These are phyloP conservation scores for Talaromyces sp. DNA, from an alignment of 2,329 filamentous ascomycete species.

Conservation along the genomic window DNA sequence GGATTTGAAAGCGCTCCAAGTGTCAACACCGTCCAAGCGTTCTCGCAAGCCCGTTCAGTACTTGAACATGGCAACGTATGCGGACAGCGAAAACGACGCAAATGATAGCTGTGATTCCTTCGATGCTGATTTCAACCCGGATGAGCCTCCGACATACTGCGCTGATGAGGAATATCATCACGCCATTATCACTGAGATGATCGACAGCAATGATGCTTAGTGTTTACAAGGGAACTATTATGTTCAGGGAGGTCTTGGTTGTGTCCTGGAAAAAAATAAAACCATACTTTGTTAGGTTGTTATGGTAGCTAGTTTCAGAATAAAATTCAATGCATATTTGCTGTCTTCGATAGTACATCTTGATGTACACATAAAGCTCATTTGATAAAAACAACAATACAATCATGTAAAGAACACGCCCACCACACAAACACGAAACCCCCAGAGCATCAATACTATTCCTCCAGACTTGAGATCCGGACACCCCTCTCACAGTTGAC, in stretches of 20 bases:
- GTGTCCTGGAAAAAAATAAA: not conserved
- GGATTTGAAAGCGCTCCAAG: not conserved
- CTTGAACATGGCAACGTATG: not conserved
- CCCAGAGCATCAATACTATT: not conserved
- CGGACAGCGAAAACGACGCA: not conserved
- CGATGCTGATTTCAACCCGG: slow-evolving; percentile 4
- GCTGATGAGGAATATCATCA: not conserved
- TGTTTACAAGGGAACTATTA: not conserved
- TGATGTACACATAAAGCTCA: not conserved
- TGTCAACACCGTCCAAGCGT: slow-evolving; percentile 3
- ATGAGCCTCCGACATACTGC: not conserved
- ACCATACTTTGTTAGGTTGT: not conserved
- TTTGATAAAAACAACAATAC: not conserved
- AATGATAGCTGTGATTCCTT: not conserved
- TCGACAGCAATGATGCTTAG: not conserved
- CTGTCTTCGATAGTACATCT: not conserved
- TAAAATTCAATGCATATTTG: not conserved
- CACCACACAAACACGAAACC: too few relatives aligned
- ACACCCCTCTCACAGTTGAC: too few relatives aligned
- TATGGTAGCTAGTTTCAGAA: not conserved
- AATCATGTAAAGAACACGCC: not conserved
- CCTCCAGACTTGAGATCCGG: too few relatives aligned
- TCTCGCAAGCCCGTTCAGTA: not conserved
- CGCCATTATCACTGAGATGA: not conserved
- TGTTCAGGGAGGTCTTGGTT: not conserved